Conservation (phyloP, 1,284 basidiomycete species). For the Volvariella volvacea region DNA sequence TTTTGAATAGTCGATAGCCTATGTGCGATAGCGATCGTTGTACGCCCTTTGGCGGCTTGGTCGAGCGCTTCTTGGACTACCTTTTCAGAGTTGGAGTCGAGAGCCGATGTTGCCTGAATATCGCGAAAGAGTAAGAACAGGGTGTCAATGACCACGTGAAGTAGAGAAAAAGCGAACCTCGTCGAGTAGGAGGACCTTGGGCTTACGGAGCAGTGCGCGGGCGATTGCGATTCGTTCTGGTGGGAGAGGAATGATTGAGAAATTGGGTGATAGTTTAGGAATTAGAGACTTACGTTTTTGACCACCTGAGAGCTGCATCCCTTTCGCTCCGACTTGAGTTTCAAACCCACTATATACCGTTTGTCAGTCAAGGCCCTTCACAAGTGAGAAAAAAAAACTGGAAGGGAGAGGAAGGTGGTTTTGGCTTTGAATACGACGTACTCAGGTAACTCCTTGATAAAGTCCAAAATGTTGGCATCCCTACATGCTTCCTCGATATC, state of each 20-base stretch:
- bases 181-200: constrained; percentile 85
- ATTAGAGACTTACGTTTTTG: constrained; percentile 64
- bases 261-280: constrained; percentile 12
- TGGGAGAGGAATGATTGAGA: constrained; percentile 8
- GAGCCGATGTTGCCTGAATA: constrained; percentile 76
- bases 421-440: constrained; percentile 24
- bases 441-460: constrained; percentile 83
- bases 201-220: constrained; percentile 90
- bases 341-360: constrained; percentile 63
- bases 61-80: constrained; percentile 94
- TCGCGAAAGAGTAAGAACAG: neutral
- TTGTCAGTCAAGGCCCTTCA: constrained; percentile 6
- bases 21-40: constrained; percentile 92
- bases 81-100: constrained; percentile 90
- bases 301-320: constrained; percentile 87
- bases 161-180: too few relatives aligned
- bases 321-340: constrained; percentile 91
- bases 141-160: neutral
- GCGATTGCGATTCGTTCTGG: constrained; percentile 94
- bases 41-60: constrained; percentile 82
- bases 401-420: too few relatives aligned
- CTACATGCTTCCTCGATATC: constrained; percentile 84
- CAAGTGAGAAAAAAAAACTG: neutral
- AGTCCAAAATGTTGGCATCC: constrained; percentile 87
- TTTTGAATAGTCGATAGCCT: constrained; percentile 90